Evolutionary conservation across 2,329 filamentous ascomycete genomes (phyloP).

Genomic region (Magnaporthiopsis incrustans): DNA sequence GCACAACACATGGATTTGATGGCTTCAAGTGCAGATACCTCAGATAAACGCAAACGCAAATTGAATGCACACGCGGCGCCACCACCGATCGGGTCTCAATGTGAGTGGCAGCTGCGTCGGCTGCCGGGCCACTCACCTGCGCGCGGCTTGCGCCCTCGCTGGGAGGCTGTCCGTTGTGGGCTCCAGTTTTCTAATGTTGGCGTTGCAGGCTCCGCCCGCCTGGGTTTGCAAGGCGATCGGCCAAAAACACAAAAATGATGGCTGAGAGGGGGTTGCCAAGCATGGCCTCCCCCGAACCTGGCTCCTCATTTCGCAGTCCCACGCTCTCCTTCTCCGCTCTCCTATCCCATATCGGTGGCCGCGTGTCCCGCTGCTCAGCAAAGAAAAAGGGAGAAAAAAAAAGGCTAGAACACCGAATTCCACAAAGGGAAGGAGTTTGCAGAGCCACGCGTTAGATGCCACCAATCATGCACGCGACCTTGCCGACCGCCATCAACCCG

Average conservation of each 20-base stretch:
- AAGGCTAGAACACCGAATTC: neutral
- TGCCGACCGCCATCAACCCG: neutral
- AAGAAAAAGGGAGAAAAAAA: neutral
- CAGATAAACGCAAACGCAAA: neutral
- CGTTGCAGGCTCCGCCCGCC: neutral
- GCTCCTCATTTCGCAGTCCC: neutral
- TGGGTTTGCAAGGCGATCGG: neutral
- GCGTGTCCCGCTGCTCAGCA: neutral
- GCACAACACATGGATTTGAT: neutral
- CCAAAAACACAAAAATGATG: neutral
- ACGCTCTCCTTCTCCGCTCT: neutral
- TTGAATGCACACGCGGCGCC: neutral
- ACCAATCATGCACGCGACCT: neutral
- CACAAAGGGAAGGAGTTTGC: neutral
- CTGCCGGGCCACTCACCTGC: neutral
- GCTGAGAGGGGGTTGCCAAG: neutral
- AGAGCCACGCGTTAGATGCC: neutral
- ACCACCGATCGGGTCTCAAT: neutral
- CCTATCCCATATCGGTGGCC: neutral
- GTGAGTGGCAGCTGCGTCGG: neutral
- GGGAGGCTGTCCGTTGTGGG: neutral
- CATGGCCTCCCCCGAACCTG: neutral
- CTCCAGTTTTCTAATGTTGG: neutral
- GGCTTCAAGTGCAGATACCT: neutral
- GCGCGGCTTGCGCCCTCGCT: neutral